Conservation (phyloP, 2,329 filamentous ascomycete species). For the Septoria linicola region DNA sequence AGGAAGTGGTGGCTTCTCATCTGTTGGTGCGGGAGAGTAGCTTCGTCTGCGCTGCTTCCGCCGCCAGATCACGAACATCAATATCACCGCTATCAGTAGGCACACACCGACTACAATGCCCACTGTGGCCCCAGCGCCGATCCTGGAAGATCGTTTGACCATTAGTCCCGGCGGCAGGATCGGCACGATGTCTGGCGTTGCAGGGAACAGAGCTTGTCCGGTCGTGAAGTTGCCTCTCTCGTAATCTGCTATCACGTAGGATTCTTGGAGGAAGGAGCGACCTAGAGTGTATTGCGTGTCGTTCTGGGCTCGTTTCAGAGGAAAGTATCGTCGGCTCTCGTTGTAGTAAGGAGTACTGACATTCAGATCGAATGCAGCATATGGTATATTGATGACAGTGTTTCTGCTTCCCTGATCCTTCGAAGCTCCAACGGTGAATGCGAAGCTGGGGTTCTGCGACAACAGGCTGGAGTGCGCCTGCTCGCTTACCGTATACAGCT, state of each 20-base stretch:
- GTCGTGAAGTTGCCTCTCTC: slow-evolving; percentile 49
- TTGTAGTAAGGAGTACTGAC: slow-evolving; percentile 53
- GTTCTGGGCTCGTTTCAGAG: slow-evolving; percentile 57
- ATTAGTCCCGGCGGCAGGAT: background rate
- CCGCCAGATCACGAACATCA: no score
- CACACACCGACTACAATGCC: no score
- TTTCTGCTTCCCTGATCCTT: slow-evolving; percentile 1
- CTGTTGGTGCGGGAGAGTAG: no score
- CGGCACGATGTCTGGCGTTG: background rate
- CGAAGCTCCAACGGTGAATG: slow-evolving; percentile 33
- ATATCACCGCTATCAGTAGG: no score
- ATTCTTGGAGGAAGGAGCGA: slow-evolving; percentile 68
- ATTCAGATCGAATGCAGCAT: slow-evolving; percentile 49
- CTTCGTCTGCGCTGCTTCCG: no score
- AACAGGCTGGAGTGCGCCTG: slow-evolving; percentile 38
- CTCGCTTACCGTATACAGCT: slow-evolving; percentile 44
- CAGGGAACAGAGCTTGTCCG: slow-evolving; percentile 34
- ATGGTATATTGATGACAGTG: slow-evolving; percentile 49
- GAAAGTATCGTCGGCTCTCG: slow-evolving; percentile 65
- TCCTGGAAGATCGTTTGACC: background rate
- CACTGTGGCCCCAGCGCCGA: background rate
- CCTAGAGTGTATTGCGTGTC: slow-evolving; percentile 61
- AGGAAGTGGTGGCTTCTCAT: no score
- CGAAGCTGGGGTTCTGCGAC: slow-evolving; percentile 39
- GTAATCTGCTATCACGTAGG: slow-evolving; percentile 52